A percentile compares a stretch with the other conserved stretches of the same genome.
Conservation (phyloP, 192 early-diverging fungal species). For the Linnemannia zychae region DNA sequence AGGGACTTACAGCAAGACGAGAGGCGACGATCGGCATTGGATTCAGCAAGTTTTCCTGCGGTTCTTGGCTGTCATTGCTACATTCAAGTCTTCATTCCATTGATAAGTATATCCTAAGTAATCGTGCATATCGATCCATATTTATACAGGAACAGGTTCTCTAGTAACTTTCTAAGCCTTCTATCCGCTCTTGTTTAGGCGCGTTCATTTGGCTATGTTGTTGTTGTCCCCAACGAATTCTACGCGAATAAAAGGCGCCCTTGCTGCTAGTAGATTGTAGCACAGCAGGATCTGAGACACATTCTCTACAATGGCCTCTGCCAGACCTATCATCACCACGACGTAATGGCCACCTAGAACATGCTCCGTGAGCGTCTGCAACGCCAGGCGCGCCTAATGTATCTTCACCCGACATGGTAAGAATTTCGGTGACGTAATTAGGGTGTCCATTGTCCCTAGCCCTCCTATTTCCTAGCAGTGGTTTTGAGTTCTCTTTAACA, state of each 20-base stretch:
- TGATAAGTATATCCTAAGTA: neutral
- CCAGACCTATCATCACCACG: too few relatives aligned
- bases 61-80: neutral
- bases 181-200: neutral
- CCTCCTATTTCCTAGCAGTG: too few relatives aligned
- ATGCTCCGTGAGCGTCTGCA: neutral
- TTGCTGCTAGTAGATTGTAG: too few relatives aligned
- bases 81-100: neutral
- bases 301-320: too few relatives aligned
- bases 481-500: neutral
- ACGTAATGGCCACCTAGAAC: too few relatives aligned
- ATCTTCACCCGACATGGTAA: neutral
- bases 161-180: neutral
- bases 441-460: neutral
- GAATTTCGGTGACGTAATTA: conserved; percentile 1
- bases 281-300: too few relatives aligned
- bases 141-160: neutral
- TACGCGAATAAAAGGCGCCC: too few relatives aligned
- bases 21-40: neutral
- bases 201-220: neutral
- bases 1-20: neutral
- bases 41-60: neutral
- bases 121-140: too few relatives aligned
- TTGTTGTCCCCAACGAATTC: conserved; percentile 3
- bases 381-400: neutral